Conservation (phyloP, 2,329 filamentous ascomycete genomes). For the Trichoderma afroharzianum region DNA sequence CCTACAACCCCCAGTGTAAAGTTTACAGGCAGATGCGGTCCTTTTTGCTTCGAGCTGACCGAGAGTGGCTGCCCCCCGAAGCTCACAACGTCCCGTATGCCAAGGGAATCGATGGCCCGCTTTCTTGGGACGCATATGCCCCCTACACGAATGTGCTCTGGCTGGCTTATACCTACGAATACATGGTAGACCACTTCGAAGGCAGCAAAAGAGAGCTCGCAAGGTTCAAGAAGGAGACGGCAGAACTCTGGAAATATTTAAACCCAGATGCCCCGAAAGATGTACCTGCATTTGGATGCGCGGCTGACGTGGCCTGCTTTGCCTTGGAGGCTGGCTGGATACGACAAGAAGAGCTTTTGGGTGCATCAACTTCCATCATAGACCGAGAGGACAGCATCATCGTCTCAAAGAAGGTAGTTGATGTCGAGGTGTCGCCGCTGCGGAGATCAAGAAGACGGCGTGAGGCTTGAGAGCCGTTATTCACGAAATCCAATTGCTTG, state of each 20-base stretch:
- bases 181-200: slow-evolving; percentile 45
- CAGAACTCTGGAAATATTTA: slow-evolving; percentile 52
- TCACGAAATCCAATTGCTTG: not conserved
- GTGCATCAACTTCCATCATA: slow-evolving; percentile 33
- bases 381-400: slow-evolving; percentile 43
- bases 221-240: slow-evolving; percentile 46
- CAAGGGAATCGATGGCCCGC: slow-evolving; percentile 41
- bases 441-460: slow-evolving; percentile 24
- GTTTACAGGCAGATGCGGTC: slow-evolving; percentile 63
- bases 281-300: slow-evolving; percentile 51
- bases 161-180: slow-evolving; percentile 59
- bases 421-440: slow-evolving; percentile 21
- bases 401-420: slow-evolving; percentile 27
- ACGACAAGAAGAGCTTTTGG: slow-evolving; percentile 48
- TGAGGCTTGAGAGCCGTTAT: not conserved
- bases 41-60: slow-evolving; percentile 50
- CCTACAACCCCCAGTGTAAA: slow-evolving; percentile 56
- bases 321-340: slow-evolving; percentile 58
- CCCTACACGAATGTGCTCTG: slow-evolving; percentile 65
- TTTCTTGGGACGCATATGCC: slow-evolving; percentile 52
- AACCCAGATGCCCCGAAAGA: slow-evolving; percentile 47
- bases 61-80: slow-evolving; percentile 46
- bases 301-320: slow-evolving; percentile 55
- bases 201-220: slow-evolving; percentile 45
- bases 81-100: slow-evolving; percentile 47